Conservation (phyloP, 192 early-diverging fungal genomes). For the Glomus cerebriforme region DNA sequence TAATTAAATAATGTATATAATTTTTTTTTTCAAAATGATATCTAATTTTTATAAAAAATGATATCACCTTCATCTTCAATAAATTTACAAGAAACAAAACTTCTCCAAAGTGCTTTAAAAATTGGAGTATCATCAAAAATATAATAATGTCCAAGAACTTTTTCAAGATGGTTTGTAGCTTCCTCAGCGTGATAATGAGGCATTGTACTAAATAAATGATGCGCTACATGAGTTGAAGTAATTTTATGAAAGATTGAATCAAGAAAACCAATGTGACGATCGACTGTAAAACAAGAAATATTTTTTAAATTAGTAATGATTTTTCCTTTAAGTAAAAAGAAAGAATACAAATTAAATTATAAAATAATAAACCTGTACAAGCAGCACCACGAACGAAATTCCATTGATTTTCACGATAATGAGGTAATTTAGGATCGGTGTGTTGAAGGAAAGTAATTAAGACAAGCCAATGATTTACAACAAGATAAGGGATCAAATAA, state of each 20-base stretch:
- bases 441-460: constrained; percentile 95
- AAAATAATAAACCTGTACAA: constrained; percentile 41
- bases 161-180: constrained; percentile 81
- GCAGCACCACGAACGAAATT: constrained; percentile 92
- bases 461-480: constrained; percentile 96
- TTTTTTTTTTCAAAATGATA: no score
- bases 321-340: background rate
- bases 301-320: background rate
- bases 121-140: constrained; percentile 73
- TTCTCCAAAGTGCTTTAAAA: constrained; percentile 66
- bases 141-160: constrained; percentile 83
- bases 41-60: constrained; percentile 64
- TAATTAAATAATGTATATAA: no score
- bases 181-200: constrained; percentile 93
- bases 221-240: constrained; percentile 90
- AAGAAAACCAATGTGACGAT: constrained; percentile 88
- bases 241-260: constrained; percentile 83
- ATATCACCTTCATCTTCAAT: constrained; percentile 91
- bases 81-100: constrained; percentile 74
- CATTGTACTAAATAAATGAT: constrained; percentile 97
- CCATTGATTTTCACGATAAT: constrained; percentile 83
- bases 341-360: background rate
- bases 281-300: constrained; percentile 61
- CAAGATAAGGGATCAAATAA: constrained; percentile 90
- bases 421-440: constrained; percentile 85